Base-by-base conservation (phyloP, 805 yeast genomes). In the Metschnikowia matae region DNA sequence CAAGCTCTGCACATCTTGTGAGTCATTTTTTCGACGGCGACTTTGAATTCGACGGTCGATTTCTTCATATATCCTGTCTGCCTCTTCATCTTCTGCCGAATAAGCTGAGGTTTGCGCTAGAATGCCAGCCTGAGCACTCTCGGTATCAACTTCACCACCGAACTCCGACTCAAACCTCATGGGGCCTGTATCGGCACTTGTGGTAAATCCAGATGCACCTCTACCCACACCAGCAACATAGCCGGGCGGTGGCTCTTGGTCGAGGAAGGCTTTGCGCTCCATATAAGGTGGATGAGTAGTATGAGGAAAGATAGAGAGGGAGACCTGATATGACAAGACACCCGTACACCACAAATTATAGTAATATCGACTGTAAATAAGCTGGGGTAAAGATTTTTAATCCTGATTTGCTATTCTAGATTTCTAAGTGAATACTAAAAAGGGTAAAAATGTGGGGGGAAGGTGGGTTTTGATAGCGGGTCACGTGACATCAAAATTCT, bases 151-250 rank as follows among this genome's bases (percentile, higher is more conserved):
- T 23, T 57, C 61, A 7, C 34, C 41, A 6, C 60, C 61, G 23
- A 52, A 49, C 15, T 50, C 49, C 5, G 61, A 56, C 50, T 54
- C 59, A 15, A 56, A 58, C 13, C 49, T 47, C 21, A 54, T 53
- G n/a, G 57, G 59, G 0, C 89, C 89, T 14, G 86, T 65, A 54
- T 86, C 95, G 1, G 94, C 89, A 51, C 89, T 79, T 0, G 96
- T 89, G 0, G 91, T 83, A 66, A 94, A 91, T 4, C 97, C 98
- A 1, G 88, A 80, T 1, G 97, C 98, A 26, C 99, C 99, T 62
- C 99, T 75, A 0, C 97, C 98, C 6, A 90, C 68, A 23, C 99
- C 99, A 3, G 98, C 86, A 38, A 90, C 79, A 63, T 92, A 92
- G 5, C 95, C 96, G 1, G 85, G 80, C 0, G 99, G 99, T 0